A percentile compares a stretch with the other conserved stretches of the same genome.
These are phyloP conservation scores for Elsinoe arachidis DNA, from an alignment of 2,329 filamentous ascomycete species.

Conservation along the genomic window DNA sequence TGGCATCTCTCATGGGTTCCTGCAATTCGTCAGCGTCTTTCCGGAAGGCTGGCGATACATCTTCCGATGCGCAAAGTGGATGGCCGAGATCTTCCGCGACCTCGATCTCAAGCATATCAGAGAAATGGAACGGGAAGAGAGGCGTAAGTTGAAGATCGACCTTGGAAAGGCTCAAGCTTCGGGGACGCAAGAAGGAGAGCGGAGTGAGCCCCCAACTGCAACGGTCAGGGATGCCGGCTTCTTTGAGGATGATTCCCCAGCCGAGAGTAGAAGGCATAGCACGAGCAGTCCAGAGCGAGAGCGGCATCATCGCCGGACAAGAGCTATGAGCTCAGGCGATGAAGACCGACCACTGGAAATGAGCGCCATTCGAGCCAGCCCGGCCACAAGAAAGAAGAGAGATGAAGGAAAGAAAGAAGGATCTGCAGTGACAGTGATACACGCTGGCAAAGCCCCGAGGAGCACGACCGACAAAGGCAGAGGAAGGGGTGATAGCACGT, in stretches of 20 bases:
- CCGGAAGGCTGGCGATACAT: conserved; percentile 87
- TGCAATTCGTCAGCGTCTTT: conserved; percentile 83
- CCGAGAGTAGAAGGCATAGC: background rate
- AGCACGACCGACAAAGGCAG: conserved; percentile 14
- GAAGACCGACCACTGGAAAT: conserved; percentile 81
- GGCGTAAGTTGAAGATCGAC: conserved; percentile 21
- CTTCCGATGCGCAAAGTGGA: conserved; percentile 69
- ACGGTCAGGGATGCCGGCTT: background rate
- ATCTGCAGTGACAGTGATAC: conserved; percentile 5
- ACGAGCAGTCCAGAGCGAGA: conserved; percentile 4
- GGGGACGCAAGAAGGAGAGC: conserved; percentile 9
- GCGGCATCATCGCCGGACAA: conserved; percentile 39
- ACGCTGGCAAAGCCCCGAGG: conserved; percentile 4
- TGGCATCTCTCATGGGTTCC: conserved; percentile 84
- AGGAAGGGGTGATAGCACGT: conserved; percentile 14
- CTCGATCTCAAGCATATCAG: conserved; percentile 30
- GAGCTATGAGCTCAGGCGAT: conserved; percentile 60
- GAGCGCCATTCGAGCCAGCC: conserved; percentile 32
- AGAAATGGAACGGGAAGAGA: conserved; percentile 22
- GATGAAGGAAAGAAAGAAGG: background rate
- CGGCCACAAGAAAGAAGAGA: conserved; percentile 15
- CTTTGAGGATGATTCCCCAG: conserved; percentile 14
- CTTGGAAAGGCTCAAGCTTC: conserved; percentile 19
- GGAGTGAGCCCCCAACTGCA: conserved; percentile 13
- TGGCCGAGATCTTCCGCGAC: conserved; percentile 63